These are phyloP conservation scores for Beauveria medogensis DNA, from an alignment of 2,329 filamentous ascomycete species.

Conservation along the genomic window DNA sequence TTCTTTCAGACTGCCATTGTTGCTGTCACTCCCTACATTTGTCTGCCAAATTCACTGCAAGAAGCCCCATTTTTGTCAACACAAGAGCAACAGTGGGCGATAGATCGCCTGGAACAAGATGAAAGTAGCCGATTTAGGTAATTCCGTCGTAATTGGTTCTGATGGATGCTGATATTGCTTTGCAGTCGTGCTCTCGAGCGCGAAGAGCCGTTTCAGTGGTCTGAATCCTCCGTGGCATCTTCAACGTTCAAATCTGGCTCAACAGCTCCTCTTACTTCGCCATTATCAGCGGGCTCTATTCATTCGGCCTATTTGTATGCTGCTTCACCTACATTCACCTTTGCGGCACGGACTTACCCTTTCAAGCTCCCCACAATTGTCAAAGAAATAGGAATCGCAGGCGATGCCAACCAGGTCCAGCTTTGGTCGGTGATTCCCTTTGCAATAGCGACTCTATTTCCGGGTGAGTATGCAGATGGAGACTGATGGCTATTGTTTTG, in stretches of 20 bases:
- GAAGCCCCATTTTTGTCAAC: conserved; percentile 44
- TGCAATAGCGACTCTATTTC: conserved; percentile 49
- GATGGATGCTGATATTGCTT: background rate
- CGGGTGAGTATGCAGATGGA: conserved; percentile 28
- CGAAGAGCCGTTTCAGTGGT: conserved; percentile 48
- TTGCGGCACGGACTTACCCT: background rate
- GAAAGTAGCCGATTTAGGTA: conserved; percentile 27
- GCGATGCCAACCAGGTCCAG: conserved; percentile 48
- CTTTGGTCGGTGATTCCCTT: conserved; percentile 59
- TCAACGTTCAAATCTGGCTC: conserved; percentile 55
- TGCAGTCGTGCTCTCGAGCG: conserved; percentile 19
- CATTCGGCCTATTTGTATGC: conserved; percentile 55
- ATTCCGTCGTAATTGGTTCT: background rate
- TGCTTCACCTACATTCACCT: background rate
- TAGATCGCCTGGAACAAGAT: conserved; percentile 34
- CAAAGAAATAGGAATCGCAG: conserved; percentile 43
- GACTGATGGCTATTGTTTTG: too few species aligned
- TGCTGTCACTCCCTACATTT: conserved; percentile 41
- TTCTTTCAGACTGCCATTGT: conserved; percentile 42
- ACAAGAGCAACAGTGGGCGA: conserved; percentile 43
- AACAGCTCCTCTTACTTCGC: conserved; percentile 54
- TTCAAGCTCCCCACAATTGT: conserved; percentile 55
- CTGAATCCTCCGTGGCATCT: conserved; percentile 52
- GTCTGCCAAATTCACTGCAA: conserved; percentile 48
- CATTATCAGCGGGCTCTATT: conserved; percentile 51